Evolutionary conservation across 2,329 filamentous ascomycete genomes (phyloP).

Genomic region (Exophiala spinifera): DNA sequence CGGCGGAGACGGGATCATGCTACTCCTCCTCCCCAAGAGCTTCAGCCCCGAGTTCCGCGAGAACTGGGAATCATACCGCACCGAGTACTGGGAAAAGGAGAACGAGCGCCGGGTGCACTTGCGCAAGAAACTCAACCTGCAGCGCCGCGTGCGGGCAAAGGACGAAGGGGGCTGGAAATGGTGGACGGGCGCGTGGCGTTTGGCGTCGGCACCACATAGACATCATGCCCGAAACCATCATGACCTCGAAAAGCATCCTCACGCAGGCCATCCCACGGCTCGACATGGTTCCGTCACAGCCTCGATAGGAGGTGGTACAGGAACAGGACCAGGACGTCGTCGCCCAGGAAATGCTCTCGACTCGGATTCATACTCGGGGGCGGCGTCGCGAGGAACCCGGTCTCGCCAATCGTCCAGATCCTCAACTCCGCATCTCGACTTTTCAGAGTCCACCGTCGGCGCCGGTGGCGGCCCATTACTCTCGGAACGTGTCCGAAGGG

Average conservation of each 20-base stretch:
- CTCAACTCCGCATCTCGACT: slow-evolving; percentile 26
- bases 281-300: background rate
- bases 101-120: slow-evolving; percentile 81
- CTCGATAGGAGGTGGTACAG: background rate
- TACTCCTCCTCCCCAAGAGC: slow-evolving; percentile 86
- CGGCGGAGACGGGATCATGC: slow-evolving; percentile 86
- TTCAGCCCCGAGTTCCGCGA: slow-evolving; percentile 93
- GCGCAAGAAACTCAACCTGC: slow-evolving; percentile 65
- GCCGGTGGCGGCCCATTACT: slow-evolving; percentile 9
- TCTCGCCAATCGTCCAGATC: slow-evolving; percentile 27
- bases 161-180: slow-evolving; percentile 72
- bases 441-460: background rate
- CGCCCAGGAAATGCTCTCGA: slow-evolving; percentile 8
- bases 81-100: slow-evolving; percentile 95
- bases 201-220: slow-evolving; percentile 29
- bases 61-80: slow-evolving; percentile 92
- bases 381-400: slow-evolving; percentile 17
- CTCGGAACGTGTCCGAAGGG: slow-evolving; percentile 24
- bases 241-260: slow-evolving; percentile 31
- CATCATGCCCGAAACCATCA: slow-evolving; percentile 18
- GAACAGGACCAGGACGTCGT: slow-evolving; percentile 5
- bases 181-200: slow-evolving; percentile 72
- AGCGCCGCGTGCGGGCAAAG: slow-evolving; percentile 62
- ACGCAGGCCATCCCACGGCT: slow-evolving; percentile 27
- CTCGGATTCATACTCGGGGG: no score